Evolutionary conservation across 208 protist species (phyloP).

Genomic region (Polymyxa betae): DNA sequence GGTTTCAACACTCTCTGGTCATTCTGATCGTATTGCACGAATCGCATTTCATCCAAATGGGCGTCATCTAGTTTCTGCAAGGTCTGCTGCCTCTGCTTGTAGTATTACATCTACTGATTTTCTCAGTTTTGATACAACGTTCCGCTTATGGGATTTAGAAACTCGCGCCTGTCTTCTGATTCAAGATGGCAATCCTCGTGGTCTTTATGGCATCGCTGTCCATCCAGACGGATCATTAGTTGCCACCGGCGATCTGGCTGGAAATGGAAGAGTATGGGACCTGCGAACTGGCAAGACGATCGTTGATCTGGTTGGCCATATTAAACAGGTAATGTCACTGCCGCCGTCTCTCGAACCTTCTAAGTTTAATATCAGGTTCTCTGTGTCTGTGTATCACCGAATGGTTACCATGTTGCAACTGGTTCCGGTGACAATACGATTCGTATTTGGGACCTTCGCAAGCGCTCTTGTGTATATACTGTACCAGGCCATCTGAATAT

Average conservation of each 20-base stretch:
- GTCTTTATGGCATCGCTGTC: slow-evolving; percentile 48
- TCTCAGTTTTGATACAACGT: slow-evolving; percentile 46
- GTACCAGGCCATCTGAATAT: slow-evolving; percentile 19
- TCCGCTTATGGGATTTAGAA: slow-evolving; percentile 51
- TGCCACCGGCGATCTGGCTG: slow-evolving; percentile 56
- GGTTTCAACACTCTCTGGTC: background rate
- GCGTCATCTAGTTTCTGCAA: background rate
- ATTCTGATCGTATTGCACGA: slow-evolving; percentile 8
- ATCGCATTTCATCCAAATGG: slow-evolving; percentile 38
- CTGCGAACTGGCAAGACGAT: slow-evolving; percentile 11
- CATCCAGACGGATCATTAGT: slow-evolving; percentile 58
- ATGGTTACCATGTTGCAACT: slow-evolving; percentile 53
- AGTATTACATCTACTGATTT: background rate
- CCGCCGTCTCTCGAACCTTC: background rate
- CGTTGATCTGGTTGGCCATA: slow-evolving; percentile 43
- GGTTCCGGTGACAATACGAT: slow-evolving; percentile 52
- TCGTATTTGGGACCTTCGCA: slow-evolving; percentile 55
- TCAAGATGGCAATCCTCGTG: slow-evolving; percentile 29
- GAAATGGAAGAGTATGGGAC: slow-evolving; percentile 51
- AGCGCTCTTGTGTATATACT: slow-evolving; percentile 41
- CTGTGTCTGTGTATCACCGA: slow-evolving; percentile 40
- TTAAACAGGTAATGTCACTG: slow-evolving; percentile 23
- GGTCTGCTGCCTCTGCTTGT: background rate
- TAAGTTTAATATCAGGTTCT: slow-evolving; percentile 42
- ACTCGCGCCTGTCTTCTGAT: background rate